Evolutionary conservation across 306 rosid genomes (phyloP).

Genomic region (Prinsepia uniflora): DNA sequence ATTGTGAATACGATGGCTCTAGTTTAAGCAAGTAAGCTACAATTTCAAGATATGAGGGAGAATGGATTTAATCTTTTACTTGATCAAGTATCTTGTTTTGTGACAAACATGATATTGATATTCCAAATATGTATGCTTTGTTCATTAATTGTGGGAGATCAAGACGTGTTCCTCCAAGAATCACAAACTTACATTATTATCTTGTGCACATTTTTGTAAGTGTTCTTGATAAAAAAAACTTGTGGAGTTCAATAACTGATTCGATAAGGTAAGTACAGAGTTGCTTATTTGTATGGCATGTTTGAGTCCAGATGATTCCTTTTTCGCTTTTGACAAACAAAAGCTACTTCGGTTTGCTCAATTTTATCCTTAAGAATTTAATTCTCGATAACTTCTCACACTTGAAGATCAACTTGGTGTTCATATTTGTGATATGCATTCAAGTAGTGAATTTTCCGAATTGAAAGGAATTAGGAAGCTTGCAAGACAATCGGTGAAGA

Average conservation of each 20-base stretch:
- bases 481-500: neutral
- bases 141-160: neutral
- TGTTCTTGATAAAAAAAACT: conserved; percentile 9
- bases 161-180: neutral
- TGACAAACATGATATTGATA: neutral
- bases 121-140: neutral
- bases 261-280: neutral
- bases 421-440: neutral
- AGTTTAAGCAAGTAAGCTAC: neutral
- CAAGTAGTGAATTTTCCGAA: neutral
- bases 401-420: conserved; percentile 5
- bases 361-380: conserved; percentile 17
- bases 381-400: neutral
- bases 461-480: too few relatives aligned
- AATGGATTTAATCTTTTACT: conserved; percentile 7
- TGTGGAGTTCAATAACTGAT: conserved; percentile 4
- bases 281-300: conserved; percentile 15
- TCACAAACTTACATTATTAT: conserved; percentile 13
- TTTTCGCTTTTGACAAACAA: neutral
- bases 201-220: neutral
- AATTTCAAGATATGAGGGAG: conserved; percentile 5
- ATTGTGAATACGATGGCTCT: conserved; percentile 16
- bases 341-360: neutral
- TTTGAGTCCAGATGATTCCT: neutral
- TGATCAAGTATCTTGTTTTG: conserved; percentile 20